Percentiles rank a stretch among this genome's conserved stretches.
Evolutionary conservation across 768 basidiomycete genomes (phyloP).

Genomic region (Trametes coccinea): DNA sequence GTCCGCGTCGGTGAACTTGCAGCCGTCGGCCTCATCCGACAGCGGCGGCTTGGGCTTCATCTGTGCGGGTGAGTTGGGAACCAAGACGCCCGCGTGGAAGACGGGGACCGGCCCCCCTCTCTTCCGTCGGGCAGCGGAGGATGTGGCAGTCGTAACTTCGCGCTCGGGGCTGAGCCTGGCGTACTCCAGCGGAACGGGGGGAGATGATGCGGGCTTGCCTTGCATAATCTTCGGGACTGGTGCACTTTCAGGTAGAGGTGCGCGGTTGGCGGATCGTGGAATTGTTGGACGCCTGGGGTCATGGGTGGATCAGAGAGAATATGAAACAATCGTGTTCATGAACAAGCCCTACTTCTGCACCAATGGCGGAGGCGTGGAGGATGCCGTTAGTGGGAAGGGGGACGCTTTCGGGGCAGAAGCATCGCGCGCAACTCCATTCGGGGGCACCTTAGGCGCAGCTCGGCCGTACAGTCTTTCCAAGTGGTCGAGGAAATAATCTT

Average conservation of each 20-base stretch:
- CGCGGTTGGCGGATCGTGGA: no score
- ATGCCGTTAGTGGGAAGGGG: neutral
- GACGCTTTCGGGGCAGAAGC: neutral
- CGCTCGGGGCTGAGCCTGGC: neutral
- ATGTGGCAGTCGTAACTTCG: neutral
- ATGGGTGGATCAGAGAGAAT: no score
- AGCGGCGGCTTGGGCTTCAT: neutral
- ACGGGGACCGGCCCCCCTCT: neutral
- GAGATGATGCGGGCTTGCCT: no score
- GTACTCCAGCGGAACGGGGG: no score
- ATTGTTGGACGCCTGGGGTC: no score
- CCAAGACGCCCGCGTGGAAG: slow-evolving; percentile 4
- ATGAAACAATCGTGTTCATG: no score
- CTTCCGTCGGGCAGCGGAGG: neutral
- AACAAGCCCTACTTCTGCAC: no score
- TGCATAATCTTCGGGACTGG: no score
- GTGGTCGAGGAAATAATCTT: slow-evolving; percentile 7
- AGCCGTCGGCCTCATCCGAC: neutral
- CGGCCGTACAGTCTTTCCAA: neutral
- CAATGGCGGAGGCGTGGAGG: no score
- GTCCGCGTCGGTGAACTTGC: slow-evolving; percentile 8
- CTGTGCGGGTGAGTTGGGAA: neutral
- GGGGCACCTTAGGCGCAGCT: neutral
- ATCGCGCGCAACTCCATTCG: no score
- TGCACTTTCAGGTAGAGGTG: no score